These are phyloP conservation scores for Lepidium didymum DNA, from an alignment of 345 rosid species.

Conservation along the genomic window DNA sequence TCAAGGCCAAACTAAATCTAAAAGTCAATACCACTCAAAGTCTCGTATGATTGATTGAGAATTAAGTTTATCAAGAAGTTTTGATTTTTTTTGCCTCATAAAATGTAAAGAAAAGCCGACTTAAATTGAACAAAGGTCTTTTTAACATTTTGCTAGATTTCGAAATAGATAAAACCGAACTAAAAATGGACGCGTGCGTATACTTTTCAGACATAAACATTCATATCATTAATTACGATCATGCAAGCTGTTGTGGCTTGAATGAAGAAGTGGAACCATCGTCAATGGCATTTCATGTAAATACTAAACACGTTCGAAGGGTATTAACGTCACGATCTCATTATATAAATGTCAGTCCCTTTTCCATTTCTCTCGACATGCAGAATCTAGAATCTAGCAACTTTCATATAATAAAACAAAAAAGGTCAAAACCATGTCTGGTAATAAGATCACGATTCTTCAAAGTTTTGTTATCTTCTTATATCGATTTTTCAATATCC, in stretches of 20 bases:
- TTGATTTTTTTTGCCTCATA: neutral
- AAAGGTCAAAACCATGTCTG: slow-evolving; percentile 24
- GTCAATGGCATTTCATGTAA: slow-evolving; percentile 15
- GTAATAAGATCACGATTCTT: slow-evolving; percentile 30
- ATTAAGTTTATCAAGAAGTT: neutral
- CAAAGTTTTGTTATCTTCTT: slow-evolving; percentile 40
- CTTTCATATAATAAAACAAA: neutral
- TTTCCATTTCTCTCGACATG: slow-evolving; percentile 17
- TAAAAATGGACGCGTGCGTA: neutral
- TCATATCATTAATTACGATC: slow-evolving; percentile 11
- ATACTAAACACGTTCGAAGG: slow-evolving; percentile 1
- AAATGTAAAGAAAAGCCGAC: neutral
- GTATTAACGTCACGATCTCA: slow-evolving; percentile 2
- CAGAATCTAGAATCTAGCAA: slow-evolving; percentile 21
- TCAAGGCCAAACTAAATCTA: no score
- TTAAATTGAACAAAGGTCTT: neutral
- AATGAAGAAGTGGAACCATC: slow-evolving; percentile 10
- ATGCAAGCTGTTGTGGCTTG: slow-evolving; percentile 3
- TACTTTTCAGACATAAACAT: slow-evolving; percentile 7
- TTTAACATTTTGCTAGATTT: neutral
- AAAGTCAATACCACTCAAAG: neutral
- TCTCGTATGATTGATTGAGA: slow-evolving; percentile 5
- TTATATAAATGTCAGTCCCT: slow-evolving; percentile 16
- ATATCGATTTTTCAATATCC: slow-evolving; percentile 30
- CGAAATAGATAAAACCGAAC: neutral